Conservation (phyloP, 2,329 filamentous ascomycete species). For the Sporothrix humicola region DNA sequence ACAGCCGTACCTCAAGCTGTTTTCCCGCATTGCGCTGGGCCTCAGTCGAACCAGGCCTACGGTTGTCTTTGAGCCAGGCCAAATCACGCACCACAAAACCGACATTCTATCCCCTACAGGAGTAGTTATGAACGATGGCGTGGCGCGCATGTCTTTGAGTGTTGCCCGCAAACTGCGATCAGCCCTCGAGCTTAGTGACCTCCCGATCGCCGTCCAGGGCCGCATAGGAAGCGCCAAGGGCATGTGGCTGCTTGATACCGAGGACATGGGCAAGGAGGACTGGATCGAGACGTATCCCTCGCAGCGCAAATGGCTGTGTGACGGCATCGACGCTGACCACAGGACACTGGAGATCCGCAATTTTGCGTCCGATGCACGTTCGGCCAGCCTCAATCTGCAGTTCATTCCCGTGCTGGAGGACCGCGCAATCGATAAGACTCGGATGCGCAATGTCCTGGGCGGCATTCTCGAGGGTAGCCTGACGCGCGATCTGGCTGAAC, state of each 20-base stretch:
- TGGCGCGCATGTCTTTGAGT: constrained; percentile 66
- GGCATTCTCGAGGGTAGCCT: constrained; percentile 58
- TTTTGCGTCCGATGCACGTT: constrained; percentile 52
- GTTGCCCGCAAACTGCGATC: constrained; percentile 61
- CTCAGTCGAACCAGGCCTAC: constrained; percentile 59
- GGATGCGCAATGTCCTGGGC: constrained; percentile 57
- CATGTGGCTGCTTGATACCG: constrained; percentile 69
- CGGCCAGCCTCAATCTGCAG: constrained; percentile 68
- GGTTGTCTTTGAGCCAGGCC: constrained; percentile 51
- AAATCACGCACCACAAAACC: constrained; percentile 51
- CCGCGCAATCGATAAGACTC: constrained; percentile 53
- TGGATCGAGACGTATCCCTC: constrained; percentile 73
- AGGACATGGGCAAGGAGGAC: constrained; percentile 52
- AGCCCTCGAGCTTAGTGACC: constrained; percentile 55
- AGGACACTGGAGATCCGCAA: constrained; percentile 70
- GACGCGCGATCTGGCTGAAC: constrained; percentile 56
- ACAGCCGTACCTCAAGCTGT: constrained; percentile 61
- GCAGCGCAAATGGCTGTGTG: constrained; percentile 70
- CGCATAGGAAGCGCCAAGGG: constrained; percentile 77
- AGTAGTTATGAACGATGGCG: constrained; percentile 69
- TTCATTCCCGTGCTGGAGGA: constrained; percentile 72
- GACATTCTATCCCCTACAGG: constrained; percentile 50
- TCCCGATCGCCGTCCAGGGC: constrained; percentile 70
- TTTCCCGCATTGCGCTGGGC: constrained; percentile 61
- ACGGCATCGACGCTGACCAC: constrained; percentile 55